Base-by-base conservation (phyloP, 169 alveolate genomes). In the Plasmodium inui region DNA sequence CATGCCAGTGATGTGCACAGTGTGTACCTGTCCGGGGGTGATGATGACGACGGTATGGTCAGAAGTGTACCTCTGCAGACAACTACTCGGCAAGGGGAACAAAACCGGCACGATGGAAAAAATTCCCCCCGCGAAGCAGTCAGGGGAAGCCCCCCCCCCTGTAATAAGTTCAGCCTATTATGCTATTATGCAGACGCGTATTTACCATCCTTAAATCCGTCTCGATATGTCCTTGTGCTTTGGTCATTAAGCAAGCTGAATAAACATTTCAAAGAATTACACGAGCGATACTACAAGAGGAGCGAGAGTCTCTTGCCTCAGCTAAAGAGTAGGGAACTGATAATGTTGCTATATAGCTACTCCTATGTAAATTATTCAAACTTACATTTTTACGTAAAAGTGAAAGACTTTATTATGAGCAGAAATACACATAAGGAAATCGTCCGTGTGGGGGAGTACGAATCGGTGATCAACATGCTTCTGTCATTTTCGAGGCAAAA, bases 161-260 rank as follows among this genome's bases (percentile, higher is more conserved):
- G 83, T 79, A 78, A 39, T 71, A 37, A 57, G 30, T 67, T 89
- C 34, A 80, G 53, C 82, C 82, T 91, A 19, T 71, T 91, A 53
- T 91, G 39, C 30, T 19, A 22, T 12, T 91, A 91, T 91, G 95
- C 95, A 32, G 67, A 91, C 17, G 32, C 46, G 22, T 91, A 44
- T 91, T 91, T 91, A 19, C 85, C 91, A 12, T 34, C 61, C 12
- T 28, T 82, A 50, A 82, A 46, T 28, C 92, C 95, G 7, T 91
- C 95, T 9, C 74, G 95, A 8, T 82, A 81, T 91, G 92, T 91
- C 37, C 39, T 91, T 14, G 85, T 91, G 53, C 67, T 91, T 50
- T 91, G 95, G 95, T 67, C 95, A 7, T 82, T 91, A 71, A 82
- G 95, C 32, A 91, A 91, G 83, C 30, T 91, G 46, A 91, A 82